Conservation (phyloP, 805 yeast genomes). For the Martiniozyma abietophila region DNA sequence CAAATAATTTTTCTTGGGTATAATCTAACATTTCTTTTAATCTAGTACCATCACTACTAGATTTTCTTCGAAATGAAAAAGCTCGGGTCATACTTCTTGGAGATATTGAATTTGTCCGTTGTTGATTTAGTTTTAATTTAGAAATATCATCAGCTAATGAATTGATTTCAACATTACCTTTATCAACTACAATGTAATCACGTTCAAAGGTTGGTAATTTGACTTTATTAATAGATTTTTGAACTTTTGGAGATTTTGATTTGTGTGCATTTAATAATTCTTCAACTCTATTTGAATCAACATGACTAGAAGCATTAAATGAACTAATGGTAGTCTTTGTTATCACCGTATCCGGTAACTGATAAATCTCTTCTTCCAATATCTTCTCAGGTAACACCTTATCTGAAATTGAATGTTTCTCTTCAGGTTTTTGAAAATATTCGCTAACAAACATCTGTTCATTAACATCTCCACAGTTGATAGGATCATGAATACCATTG, state of each 20-base stretch:
- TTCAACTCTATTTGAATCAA: conserved; percentile 8
- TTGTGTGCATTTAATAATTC: conserved; percentile 9
- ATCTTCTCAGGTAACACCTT: too few species aligned
- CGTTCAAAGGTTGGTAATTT: conserved; percentile 39
- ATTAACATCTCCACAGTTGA: conserved; percentile 59
- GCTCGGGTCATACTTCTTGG: conserved; percentile 5
- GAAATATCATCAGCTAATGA: conserved; percentile 89
- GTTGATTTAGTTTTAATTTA: conserved; percentile 26
- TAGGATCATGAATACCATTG: conserved; percentile 43
- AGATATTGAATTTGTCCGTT: conserved; percentile 6
- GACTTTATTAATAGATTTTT: neutral
- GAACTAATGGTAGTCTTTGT: too few species aligned
- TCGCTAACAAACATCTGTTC: conserved; percentile 82
- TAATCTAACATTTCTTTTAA: conserved; percentile 77
- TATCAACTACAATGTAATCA: conserved; percentile 92
- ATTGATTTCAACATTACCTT: conserved; percentile 89
- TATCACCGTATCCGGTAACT: too few species aligned
- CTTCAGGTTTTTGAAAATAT: conserved; percentile 31
- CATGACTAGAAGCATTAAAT: too few species aligned
- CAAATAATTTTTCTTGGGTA: conserved; percentile 83
- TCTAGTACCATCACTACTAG: conserved; percentile 56
- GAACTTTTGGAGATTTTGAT: neutral
- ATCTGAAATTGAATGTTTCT: conserved; percentile 2
- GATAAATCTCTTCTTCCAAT: too few species aligned
- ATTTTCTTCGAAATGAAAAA: conserved; percentile 28